phyloP scores from a whole-genome alignment of 139 green algal genomes.

The Micractinium conductrix region DNA sequence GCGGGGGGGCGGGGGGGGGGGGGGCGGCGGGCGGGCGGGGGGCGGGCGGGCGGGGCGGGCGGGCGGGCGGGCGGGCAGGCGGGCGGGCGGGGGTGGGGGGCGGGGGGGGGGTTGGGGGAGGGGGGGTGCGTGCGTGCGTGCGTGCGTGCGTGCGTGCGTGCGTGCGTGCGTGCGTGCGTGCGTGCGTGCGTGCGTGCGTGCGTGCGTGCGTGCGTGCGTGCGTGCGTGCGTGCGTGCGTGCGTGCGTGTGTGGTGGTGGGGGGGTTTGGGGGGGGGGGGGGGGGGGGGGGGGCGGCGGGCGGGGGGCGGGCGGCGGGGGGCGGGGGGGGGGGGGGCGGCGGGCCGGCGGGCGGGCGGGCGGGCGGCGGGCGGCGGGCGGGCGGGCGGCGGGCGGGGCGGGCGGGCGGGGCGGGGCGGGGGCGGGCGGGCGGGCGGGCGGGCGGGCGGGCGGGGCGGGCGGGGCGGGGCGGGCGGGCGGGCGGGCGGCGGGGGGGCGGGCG shows the following conservation, averaged over 20 bases:
- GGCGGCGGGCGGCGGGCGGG: not conserved
- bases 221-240: no score
- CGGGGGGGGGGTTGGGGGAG: no score
- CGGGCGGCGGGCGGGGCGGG: not conserved
- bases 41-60: not conserved
- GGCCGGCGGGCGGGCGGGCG: no score
- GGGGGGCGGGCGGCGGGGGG: not conserved
- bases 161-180: no score
- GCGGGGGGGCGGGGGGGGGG: not conserved
- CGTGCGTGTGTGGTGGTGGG: not conserved
- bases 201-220: no score
- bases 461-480: not conserved
- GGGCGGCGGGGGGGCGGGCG: no score
- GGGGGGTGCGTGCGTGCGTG: no score
- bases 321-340: no score
- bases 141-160: no score
- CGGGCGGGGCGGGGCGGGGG: not conserved
- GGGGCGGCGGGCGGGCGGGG: not conserved
- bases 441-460: not conserved
- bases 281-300: not conserved
- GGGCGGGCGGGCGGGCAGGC: not conserved
- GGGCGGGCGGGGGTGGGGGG: no score
- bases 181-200: no score
- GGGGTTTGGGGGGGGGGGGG: not conserved
- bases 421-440: not conserved